phyloP scores from a whole-genome alignment of 148 eudicot species.

The Vaccinium myrtillus region DNA sequence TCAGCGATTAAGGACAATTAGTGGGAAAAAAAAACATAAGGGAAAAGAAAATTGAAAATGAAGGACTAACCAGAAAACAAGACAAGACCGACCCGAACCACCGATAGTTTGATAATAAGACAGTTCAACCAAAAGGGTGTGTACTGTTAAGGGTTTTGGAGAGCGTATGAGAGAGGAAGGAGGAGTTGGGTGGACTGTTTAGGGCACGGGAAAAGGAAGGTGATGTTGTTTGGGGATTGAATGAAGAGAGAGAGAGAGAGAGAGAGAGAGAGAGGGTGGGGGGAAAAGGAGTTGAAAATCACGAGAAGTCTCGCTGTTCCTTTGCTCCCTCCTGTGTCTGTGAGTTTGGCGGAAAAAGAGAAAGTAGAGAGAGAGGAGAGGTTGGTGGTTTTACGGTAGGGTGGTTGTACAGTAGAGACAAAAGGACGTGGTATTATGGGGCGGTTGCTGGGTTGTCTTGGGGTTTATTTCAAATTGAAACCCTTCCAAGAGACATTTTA shows the following conservation, averaged over 20 bases:
- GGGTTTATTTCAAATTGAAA: neutral
- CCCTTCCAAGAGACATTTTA: neutral
- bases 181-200: neutral
- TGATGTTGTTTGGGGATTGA: conserved; percentile 11
- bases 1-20: neutral
- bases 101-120: neutral
- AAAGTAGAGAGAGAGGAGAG: neutral
- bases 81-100: neutral
- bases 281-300: conserved; percentile 18
- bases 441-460: neutral
- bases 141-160: neutral
- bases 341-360: conserved; percentile 15
- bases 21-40: neutral
- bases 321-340: conserved; percentile 17
- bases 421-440: no score
- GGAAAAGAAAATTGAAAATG: neutral
- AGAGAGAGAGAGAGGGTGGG: neutral
- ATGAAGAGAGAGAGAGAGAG: conserved; percentile 16
- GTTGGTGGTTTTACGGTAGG: neutral
- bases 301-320: conserved; percentile 36
- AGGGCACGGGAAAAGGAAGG: conserved; percentile 19
- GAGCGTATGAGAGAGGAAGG: neutral
- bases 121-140: neutral
- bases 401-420: neutral
- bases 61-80: conserved; percentile 9